Evolutionary conservation across 495 filamentous ascomycete species (phyloP).

Genomic region (Penicillium tannophilum): DNA sequence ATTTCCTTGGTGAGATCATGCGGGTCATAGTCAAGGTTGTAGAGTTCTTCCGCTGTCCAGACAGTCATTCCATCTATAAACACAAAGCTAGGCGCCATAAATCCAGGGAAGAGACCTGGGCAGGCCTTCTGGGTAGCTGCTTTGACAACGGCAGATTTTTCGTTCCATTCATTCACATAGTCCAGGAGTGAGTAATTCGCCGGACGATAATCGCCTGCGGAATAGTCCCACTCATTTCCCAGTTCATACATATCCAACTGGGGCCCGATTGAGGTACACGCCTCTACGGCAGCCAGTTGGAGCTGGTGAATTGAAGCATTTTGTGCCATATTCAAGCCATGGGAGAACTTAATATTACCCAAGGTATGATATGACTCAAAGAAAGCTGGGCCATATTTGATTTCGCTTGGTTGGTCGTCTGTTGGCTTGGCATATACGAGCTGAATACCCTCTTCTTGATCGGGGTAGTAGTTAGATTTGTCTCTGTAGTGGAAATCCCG

Average conservation of each 20-base stretch:
- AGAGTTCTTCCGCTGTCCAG: constrained; percentile 18
- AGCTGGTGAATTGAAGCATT: constrained; percentile 17
- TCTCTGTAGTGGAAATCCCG: constrained; percentile 8
- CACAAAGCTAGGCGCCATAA: constrained; percentile 24
- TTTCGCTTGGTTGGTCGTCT: constrained; percentile 21
- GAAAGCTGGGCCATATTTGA: constrained; percentile 22
- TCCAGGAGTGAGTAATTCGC: constrained; percentile 18
- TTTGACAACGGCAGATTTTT: constrained; percentile 12
- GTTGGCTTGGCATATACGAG: constrained; percentile 13
- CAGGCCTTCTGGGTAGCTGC: constrained; percentile 15
- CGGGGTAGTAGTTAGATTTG: constrained; percentile 14
- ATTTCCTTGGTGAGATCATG: constrained; percentile 20
- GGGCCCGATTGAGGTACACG: constrained; percentile 15
- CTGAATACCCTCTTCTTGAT: constrained; percentile 18
- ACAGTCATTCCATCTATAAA: constrained; percentile 3
- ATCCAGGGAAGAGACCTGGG: constrained; percentile 14
- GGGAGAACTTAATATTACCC: constrained; percentile 15
- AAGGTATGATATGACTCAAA: constrained; percentile 26
- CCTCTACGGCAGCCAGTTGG: constrained; percentile 7
- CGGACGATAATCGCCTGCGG: constrained; percentile 8
- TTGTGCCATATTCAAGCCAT: constrained; percentile 24
- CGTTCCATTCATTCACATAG: constrained; percentile 23
- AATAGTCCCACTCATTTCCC: constrained; percentile 23
- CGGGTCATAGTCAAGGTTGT: constrained; percentile 17
- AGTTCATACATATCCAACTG: constrained; percentile 18